A percentile compares a stretch with the other conserved stretches of the same genome.
Conservation (phyloP, 306 rosid genomes). For the Quercus aquifolioides region DNA sequence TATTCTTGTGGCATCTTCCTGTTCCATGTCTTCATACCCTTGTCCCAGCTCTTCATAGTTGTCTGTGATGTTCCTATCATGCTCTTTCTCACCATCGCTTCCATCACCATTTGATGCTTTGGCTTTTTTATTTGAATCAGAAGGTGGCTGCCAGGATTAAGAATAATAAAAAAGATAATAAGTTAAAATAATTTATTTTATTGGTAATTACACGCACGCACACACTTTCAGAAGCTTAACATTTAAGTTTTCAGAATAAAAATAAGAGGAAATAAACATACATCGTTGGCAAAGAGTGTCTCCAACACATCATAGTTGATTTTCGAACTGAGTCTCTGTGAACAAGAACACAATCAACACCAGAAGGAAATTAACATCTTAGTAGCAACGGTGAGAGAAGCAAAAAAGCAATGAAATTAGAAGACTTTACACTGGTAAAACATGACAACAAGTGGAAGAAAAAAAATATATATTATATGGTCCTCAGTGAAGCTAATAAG, state of each 20-base stretch:
- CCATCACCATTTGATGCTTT: background rate
- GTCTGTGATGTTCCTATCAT: background rate
- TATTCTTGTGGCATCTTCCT: background rate
- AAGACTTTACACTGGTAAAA: background rate
- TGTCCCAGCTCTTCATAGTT: background rate
- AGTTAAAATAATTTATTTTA: background rate
- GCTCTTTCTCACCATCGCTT: background rate
- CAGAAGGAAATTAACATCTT: background rate
- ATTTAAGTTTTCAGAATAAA: background rate
- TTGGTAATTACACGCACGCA: too few species aligned
- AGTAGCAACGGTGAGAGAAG: background rate
- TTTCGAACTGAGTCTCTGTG: constrained; percentile 65
- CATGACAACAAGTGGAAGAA: background rate
- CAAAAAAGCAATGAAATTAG: constrained; percentile 2
- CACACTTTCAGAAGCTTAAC: background rate
- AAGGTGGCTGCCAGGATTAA: constrained; percentile 4
- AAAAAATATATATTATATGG: background rate
- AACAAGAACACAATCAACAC: constrained; percentile 15
- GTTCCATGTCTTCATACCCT: background rate
- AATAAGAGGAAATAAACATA: constrained; percentile 22
- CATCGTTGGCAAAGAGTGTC: constrained; percentile 46
- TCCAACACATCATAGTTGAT: constrained; percentile 58
- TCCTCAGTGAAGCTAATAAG: background rate
- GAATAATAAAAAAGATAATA: too few species aligned
- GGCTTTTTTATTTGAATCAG: constrained; percentile 4